Percentiles rank a stretch among this genome's conserved stretches.
phyloP scores from a whole-genome alignment of 768 basidiomycete genomes.

The Chalciporus sphaerocephalus region DNA sequence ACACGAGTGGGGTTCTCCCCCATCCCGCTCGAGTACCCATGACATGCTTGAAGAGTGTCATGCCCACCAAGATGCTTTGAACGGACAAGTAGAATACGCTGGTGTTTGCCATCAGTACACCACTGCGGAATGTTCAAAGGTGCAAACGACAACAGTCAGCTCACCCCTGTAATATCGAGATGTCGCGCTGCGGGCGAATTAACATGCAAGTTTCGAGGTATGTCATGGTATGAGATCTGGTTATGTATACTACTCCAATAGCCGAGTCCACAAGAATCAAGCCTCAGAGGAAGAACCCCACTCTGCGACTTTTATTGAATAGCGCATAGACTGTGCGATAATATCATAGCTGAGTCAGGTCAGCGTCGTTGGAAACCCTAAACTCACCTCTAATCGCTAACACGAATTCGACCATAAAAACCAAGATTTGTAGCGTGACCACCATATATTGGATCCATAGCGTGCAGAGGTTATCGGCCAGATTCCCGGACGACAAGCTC shows the following conservation, averaged over 20 bases:
- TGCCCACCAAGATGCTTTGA: constrained; percentile 37
- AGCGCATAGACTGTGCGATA: constrained; percentile 15
- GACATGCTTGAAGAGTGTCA: constrained; percentile 37
- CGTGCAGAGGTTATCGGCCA: constrained; percentile 9
- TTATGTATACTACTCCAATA: constrained; percentile 16
- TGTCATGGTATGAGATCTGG: constrained; percentile 4
- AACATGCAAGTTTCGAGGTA: constrained; percentile 23
- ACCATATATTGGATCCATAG: constrained; percentile 9
- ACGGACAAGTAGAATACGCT: constrained; percentile 21
- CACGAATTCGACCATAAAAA: constrained; percentile 18
- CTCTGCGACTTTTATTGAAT: constrained; percentile 33
- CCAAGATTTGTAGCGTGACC: constrained; percentile 6
- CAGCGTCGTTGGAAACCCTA: background rate
- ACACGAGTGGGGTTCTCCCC: constrained; percentile 39
- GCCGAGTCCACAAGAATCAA: constrained; percentile 20
- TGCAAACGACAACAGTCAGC: constrained; percentile 9
- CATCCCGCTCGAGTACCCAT: constrained; percentile 34
- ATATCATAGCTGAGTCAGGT: background rate
- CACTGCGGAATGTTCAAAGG: background rate
- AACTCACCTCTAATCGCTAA: constrained; percentile 25
- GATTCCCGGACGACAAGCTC: constrained; percentile 6
- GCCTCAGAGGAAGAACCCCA: constrained; percentile 19
- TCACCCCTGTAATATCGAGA: constrained; percentile 6
- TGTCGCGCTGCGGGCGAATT: constrained; percentile 3
- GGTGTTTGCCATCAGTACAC: background rate